phyloP scores from a whole-genome alignment of 2,329 filamentous ascomycete species.

The Rugonectria rugulosa region DNA sequence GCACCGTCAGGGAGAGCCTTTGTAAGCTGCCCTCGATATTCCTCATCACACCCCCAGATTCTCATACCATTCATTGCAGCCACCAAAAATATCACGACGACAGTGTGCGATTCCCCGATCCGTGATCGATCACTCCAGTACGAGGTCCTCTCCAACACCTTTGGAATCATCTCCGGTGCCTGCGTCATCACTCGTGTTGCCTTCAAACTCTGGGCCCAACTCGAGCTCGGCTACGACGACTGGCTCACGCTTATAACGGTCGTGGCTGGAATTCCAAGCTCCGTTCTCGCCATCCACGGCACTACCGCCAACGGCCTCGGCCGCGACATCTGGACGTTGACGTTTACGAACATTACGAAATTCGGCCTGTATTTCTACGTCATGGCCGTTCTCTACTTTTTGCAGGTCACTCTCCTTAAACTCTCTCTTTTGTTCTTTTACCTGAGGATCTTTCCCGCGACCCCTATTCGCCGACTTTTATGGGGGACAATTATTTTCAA shows the following conservation, averaged over 20 bases:
- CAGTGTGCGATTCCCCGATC: not conserved
- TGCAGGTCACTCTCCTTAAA: conserved; percentile 56
- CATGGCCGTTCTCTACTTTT: conserved; percentile 56
- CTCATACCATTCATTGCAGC: not conserved
- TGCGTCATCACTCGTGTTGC: not conserved
- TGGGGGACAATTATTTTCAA: conserved; percentile 52
- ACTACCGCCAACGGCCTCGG: conserved; percentile 20
- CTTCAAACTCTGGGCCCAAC: conserved; percentile 1
- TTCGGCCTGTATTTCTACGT: conserved; percentile 47
- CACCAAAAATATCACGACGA: conserved; percentile 4
- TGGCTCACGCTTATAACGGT: not conserved
- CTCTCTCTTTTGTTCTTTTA: conserved; percentile 63
- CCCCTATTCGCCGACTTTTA: conserved; percentile 48
- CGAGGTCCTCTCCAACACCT: conserved; percentile 1
- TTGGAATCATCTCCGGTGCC: not conserved
- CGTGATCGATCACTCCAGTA: conserved; percentile 1
- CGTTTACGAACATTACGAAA: not conserved
- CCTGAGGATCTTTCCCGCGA: conserved; percentile 58
- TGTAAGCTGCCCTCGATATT: conserved; percentile 30
- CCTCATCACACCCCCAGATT: not conserved
- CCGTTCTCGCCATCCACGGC: not conserved
- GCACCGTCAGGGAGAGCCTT: conserved; percentile 42
- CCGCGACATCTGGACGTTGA: conserved; percentile 13
- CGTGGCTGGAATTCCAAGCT: not conserved
- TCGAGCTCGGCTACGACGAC: conserved; percentile 6